Conservation (phyloP, 352 stramenopile genomes). For the Phytopythium cucurbitacearum region DNA sequence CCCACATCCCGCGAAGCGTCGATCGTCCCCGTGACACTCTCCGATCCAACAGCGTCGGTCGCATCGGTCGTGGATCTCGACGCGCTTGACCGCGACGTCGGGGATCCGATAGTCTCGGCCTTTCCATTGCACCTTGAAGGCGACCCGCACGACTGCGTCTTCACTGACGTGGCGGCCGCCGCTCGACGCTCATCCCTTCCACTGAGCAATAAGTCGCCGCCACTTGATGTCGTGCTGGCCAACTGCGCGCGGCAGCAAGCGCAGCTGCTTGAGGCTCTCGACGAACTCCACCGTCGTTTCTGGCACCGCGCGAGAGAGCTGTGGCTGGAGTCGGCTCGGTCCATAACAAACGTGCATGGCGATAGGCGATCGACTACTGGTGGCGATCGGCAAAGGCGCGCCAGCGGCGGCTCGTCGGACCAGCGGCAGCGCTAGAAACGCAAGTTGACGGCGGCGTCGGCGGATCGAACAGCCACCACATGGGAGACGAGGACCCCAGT, state of each 20-base stretch:
- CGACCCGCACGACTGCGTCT: not conserved
- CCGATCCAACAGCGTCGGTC: not conserved
- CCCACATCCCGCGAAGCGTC: not conserved
- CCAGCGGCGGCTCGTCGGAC: no score
- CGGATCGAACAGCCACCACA: no score
- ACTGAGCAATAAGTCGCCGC: not conserved
- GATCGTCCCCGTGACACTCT: slow-evolving; percentile 7
- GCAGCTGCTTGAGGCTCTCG: slow-evolving; percentile 24
- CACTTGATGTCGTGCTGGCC: slow-evolving; percentile 19
- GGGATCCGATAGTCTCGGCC: not conserved
- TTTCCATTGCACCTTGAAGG: not conserved
- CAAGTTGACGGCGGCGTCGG: no score
- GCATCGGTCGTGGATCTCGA: not conserved
- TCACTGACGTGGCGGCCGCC: not conserved
- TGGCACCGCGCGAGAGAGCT: slow-evolving; percentile 20
- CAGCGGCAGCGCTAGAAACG: no score
- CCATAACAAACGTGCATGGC: no score
- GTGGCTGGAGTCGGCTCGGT: slow-evolving; percentile 15
- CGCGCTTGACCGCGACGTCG: not conserved
- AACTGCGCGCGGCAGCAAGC: slow-evolving; percentile 29
- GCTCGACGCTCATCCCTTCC: not conserved
- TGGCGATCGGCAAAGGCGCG: no score
- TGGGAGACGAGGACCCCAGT: no score
- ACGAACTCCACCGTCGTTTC: slow-evolving; percentile 25
- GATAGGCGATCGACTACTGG: no score